phyloP scores from a whole-genome alignment of 208 protist species.

The Histomonas meleagridis region DNA sequence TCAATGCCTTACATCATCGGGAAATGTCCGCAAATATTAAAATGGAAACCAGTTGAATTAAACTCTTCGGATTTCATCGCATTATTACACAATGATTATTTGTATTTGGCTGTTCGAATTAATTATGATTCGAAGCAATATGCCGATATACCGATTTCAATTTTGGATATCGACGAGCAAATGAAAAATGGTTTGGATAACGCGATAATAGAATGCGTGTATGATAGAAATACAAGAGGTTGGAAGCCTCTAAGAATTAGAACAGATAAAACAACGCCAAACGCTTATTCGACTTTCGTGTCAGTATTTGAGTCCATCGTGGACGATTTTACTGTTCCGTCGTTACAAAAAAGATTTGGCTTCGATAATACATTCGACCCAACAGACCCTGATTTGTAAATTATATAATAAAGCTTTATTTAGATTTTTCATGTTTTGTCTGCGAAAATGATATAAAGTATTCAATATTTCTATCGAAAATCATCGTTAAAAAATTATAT shows the following conservation, averaged over 20 bases:
- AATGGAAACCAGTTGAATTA: background rate
- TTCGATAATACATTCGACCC: too few relatives aligned
- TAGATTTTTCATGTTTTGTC: too few relatives aligned
- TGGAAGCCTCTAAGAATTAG: background rate
- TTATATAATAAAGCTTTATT: too few relatives aligned
- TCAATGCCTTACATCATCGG: background rate
- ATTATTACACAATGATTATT: background rate
- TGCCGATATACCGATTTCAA: constrained; percentile 21
- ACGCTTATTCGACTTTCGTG: background rate
- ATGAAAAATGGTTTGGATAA: background rate
- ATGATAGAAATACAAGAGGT: background rate
- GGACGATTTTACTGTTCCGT: background rate
- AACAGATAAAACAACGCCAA: constrained; percentile 2
- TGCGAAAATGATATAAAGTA: too few relatives aligned
- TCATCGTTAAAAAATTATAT: too few relatives aligned
- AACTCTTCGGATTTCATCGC: constrained; percentile 22
- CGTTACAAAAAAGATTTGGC: background rate
- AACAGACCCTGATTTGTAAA: too few relatives aligned
- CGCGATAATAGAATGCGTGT: background rate
- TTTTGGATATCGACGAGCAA: background rate
- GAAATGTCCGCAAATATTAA: background rate
- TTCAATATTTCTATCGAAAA: too few relatives aligned
- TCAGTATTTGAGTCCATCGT: background rate
- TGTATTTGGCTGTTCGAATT: background rate
- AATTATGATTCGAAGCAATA: background rate